Percentiles rank a stretch among this genome's conserved stretches.
Evolutionary conservation across 495 filamentous ascomycete species (phyloP).

Genomic region (Friedmanniomyces simplex): DNA sequence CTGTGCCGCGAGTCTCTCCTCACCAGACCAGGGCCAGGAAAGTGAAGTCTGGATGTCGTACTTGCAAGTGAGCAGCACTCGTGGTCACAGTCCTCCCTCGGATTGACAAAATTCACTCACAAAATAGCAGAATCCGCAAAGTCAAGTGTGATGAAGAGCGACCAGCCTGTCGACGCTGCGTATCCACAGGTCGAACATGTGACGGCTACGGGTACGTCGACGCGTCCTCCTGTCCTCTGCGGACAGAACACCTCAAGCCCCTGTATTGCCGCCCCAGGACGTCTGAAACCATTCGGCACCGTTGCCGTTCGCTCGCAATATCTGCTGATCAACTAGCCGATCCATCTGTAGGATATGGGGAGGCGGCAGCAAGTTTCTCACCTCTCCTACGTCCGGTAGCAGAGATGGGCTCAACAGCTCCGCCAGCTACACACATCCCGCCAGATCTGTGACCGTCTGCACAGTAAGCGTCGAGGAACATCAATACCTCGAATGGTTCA

Average conservation of each 20-base stretch:
- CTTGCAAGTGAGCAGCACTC: conserved; percentile 22
- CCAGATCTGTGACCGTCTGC: neutral
- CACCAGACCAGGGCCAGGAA: neutral
- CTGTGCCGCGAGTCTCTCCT: neutral
- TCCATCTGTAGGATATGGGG: neutral
- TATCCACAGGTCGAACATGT: conserved; percentile 46
- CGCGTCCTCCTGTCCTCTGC: too few relatives aligned
- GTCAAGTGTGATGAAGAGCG: conserved; percentile 51
- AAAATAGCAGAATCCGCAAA: conserved; percentile 29
- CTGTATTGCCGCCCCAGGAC: too few relatives aligned
- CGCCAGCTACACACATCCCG: neutral
- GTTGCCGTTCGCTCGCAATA: too few relatives aligned
- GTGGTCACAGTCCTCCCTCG: too few relatives aligned
- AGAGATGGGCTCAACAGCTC: neutral
- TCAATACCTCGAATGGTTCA: neutral
- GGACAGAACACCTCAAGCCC: too few relatives aligned
- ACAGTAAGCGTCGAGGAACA: neutral
- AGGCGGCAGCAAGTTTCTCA: neutral
- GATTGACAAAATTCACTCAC: neutral
- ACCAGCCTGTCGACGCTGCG: conserved; percentile 44
- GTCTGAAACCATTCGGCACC: too few relatives aligned
- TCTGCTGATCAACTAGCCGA: neutral
- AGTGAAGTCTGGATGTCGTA: conserved; percentile 42
- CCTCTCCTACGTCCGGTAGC: neutral
- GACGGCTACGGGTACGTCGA: conserved; percentile 44